A percentile compares a stretch with the other conserved stretches of the same genome.
These are phyloP conservation scores for Umbelopsis sp. DNA, from an alignment of 192 early-diverging fungal genomes.

Conservation along the genomic window DNA sequence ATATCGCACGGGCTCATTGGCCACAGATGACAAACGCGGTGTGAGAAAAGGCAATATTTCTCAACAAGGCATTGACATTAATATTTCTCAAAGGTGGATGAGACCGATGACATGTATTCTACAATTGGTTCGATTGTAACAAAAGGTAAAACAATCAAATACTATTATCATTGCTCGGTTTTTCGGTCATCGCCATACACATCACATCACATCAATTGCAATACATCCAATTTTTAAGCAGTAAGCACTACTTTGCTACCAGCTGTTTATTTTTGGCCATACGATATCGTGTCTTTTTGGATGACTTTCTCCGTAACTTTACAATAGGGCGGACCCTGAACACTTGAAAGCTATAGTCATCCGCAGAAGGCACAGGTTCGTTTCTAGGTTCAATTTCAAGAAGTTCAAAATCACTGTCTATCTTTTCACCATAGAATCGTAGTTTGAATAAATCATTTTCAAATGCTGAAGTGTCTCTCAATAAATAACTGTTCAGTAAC, in stretches of 20 bases:
- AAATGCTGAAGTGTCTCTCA: conserved; percentile 27
- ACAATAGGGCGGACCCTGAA: not conserved
- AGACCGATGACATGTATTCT: too few relatives aligned
- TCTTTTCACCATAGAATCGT: conserved; percentile 29
- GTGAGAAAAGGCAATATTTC: too few relatives aligned
- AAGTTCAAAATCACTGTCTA: conserved; percentile 19
- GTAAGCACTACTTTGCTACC: too few relatives aligned
- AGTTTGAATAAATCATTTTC: conserved; percentile 32
- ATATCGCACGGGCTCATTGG: not conserved
- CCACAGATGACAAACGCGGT: conserved; percentile 1
- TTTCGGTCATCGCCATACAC: too few relatives aligned
- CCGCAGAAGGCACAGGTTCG: not conserved
- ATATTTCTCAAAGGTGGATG: too few relatives aligned
- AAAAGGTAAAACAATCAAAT: too few relatives aligned
- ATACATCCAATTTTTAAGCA: too few relatives aligned
- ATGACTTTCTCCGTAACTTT: not conserved
- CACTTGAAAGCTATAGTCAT: not conserved
- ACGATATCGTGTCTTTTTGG: not conserved
- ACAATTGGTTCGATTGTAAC: too few relatives aligned
- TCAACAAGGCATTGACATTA: too few relatives aligned
- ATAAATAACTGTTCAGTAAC: conserved; percentile 21
- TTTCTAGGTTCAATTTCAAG: not conserved
- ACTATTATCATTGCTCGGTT: too few relatives aligned
- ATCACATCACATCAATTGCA: too few relatives aligned
- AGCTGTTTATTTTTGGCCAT: not conserved